These are phyloP conservation scores for Syncephalis fuscata DNA, from an alignment of 371 early-diverging fungal species.

Conservation along the genomic window DNA sequence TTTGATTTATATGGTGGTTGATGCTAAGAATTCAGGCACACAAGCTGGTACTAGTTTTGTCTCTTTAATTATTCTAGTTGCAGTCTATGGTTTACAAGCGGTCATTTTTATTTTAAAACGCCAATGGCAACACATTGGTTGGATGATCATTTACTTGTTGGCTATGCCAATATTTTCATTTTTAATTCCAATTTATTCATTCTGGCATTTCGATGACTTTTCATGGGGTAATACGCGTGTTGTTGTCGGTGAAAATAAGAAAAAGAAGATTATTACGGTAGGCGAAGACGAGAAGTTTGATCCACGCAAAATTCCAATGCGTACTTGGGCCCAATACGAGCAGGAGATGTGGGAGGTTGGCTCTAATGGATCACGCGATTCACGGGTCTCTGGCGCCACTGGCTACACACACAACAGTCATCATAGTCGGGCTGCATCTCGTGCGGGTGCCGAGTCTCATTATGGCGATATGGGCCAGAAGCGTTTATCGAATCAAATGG, in stretches of 20 bases:
- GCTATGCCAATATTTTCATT: slow-evolving; percentile 76
- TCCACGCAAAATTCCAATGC: slow-evolving; percentile 66
- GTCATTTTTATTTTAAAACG: slow-evolving; percentile 71
- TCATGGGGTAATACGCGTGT: slow-evolving; percentile 95
- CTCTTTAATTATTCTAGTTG: slow-evolving; percentile 38
- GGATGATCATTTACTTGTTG: slow-evolving; percentile 88
- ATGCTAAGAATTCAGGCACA: slow-evolving; percentile 7
- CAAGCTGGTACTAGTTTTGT: slow-evolving; percentile 30
- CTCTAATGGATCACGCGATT: slow-evolving; percentile 33
- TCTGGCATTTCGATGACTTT: slow-evolving; percentile 97
- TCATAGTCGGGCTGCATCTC: background rate
- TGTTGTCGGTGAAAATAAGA: slow-evolving; percentile 60
- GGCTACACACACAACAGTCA: background rate
- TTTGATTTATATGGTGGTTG: slow-evolving; percentile 41
- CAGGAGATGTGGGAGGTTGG: slow-evolving; percentile 53
- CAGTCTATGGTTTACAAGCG: slow-evolving; percentile 74
- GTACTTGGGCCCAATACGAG: slow-evolving; percentile 84
- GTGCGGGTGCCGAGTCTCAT: background rate
- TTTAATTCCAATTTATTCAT: slow-evolving; percentile 68
- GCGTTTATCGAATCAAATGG: background rate
- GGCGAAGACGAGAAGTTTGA: slow-evolving; percentile 68
- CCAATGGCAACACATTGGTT: slow-evolving; percentile 90
- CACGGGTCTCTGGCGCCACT: slow-evolving; percentile 8
- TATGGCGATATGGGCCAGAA: background rate
- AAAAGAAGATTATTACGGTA: slow-evolving; percentile 27